Conservation (phyloP, 495 filamentous ascomycete genomes). For the Penicillium maclennaniae region DNA sequence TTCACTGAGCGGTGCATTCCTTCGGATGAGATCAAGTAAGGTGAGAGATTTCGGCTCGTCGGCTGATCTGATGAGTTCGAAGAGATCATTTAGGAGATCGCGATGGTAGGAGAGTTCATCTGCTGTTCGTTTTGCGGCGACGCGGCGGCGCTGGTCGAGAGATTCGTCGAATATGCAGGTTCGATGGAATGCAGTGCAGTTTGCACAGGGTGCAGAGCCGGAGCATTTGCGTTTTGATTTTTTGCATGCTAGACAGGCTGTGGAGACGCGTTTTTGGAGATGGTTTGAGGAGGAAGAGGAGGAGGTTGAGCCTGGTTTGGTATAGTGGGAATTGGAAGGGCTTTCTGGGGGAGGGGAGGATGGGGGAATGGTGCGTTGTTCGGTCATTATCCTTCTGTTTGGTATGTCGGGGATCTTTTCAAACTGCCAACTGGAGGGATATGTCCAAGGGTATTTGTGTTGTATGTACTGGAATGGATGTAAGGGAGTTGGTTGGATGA, state of each 20-base stretch:
- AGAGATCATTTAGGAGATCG: slow-evolving; percentile 39
- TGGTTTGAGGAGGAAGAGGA: not conserved
- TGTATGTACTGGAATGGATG: not conserved
- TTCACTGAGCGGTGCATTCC: slow-evolving; percentile 33
- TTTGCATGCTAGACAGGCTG: slow-evolving; percentile 46
- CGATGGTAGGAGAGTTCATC: slow-evolving; percentile 44
- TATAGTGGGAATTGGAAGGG: slow-evolving; percentile 13
- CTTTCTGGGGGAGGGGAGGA: slow-evolving; percentile 29
- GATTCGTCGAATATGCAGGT: slow-evolving; percentile 47
- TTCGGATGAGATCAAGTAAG: slow-evolving; percentile 37
- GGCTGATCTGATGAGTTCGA: slow-evolving; percentile 35
- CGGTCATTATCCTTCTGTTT: slow-evolving; percentile 22
- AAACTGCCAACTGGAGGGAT: not conserved
- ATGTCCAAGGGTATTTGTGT: not conserved
- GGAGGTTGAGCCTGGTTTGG: slow-evolving; percentile 1
- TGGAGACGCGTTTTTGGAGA: slow-evolving; percentile 45
- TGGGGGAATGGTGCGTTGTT: slow-evolving; percentile 23
- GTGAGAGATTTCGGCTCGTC: slow-evolving; percentile 25
- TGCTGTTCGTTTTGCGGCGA: slow-evolving; percentile 46
- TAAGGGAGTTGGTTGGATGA: not conserved
- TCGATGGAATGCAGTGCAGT: slow-evolving; percentile 38
- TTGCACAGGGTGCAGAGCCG: slow-evolving; percentile 39
- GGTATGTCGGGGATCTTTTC: not conserved
- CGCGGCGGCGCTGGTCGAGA: slow-evolving; percentile 44
- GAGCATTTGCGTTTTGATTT: slow-evolving; percentile 50